These are phyloP conservation scores for Saccharomycopsis malanga DNA, from an alignment of 805 yeast species.

Conservation along the genomic window DNA sequence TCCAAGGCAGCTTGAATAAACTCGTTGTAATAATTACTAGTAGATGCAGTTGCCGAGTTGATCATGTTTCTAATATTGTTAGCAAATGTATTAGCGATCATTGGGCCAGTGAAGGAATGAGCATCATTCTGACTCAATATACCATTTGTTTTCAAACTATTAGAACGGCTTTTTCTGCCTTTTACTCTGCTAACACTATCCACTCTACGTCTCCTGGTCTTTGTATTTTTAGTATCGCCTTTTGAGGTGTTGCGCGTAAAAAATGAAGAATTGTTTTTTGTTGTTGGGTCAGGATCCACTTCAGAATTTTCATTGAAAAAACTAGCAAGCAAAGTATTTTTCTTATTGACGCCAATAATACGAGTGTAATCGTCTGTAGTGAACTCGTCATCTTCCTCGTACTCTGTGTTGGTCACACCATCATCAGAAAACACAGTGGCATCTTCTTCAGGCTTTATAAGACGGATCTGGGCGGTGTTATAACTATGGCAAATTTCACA, in stretches of 20 bases:
- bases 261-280: not conserved
- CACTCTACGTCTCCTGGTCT: not conserved
- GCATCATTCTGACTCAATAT: not conserved
- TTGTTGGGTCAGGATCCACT: not conserved
- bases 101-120: constrained; percentile 2
- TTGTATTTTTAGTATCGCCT: not conserved
- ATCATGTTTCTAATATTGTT: constrained; percentile 18
- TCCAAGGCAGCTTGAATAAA: constrained; percentile 15
- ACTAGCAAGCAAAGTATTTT: constrained; percentile 12
- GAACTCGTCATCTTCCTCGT: constrained; percentile 8
- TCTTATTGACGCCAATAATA: not conserved
- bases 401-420: constrained; percentile 21
- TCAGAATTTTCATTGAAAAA: constrained; percentile 21
- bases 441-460: constrained; percentile 48
- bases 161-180: not conserved
- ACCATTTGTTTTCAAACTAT: not conserved
- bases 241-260: not conserved
- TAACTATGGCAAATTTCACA: constrained; percentile 85
- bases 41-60: constrained; percentile 16
- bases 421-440: constrained; percentile 23
- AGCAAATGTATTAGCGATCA: constrained; percentile 10
- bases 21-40: constrained; percentile 17
- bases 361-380: constrained; percentile 2
- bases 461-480: constrained; percentile 68
- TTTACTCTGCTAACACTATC: not conserved